A percentile compares a stretch with the other conserved stretches of the same genome.
Evolutionary conservation across 208 protist species (phyloP).

Genomic region (Leishmania lainsoni): DNA sequence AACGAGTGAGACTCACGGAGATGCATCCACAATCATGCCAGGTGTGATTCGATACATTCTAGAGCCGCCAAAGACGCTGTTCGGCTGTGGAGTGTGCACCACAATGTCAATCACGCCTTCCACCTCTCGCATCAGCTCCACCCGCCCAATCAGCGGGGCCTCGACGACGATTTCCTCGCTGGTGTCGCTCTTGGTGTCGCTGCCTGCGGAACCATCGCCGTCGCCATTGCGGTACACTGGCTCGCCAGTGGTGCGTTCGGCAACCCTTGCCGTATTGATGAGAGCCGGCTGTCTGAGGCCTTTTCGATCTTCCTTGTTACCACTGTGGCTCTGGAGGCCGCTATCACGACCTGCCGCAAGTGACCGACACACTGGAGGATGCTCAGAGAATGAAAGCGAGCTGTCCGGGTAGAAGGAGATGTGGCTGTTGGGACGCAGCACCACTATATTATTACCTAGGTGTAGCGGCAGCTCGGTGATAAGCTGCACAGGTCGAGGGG

Average conservation of each 20-base stretch:
- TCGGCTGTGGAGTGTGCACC: constrained; percentile 20
- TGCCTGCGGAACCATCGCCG: not conserved
- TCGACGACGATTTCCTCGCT: constrained; percentile 21
- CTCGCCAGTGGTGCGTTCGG: not conserved
- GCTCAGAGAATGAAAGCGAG: constrained; percentile 17
- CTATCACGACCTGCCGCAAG: not conserved
- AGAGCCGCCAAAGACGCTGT: constrained; percentile 31
- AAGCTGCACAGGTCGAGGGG: not conserved
- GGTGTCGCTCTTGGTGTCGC: constrained; percentile 6
- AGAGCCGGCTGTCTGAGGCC: not conserved
- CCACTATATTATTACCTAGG: not conserved
- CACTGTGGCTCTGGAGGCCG: not conserved
- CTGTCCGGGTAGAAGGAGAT: constrained; percentile 10
- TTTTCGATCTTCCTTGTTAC: not conserved
- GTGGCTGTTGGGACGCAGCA: constrained; percentile 10
- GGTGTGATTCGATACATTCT: constrained; percentile 33
- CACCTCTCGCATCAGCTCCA: constrained; percentile 22
- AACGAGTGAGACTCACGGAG: not conserved
- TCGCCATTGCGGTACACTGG: not conserved
- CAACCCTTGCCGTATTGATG: not conserved
- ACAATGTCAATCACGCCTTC: constrained; percentile 23
- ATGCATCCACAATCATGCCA: constrained; percentile 26
- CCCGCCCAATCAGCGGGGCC: constrained; percentile 9
- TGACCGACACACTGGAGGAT: not conserved
- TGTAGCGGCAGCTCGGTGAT: constrained; percentile 8